Evolutionary conservation across 805 yeast genomes (phyloP).

Genomic region (Metschnikowia reukaufii): DNA sequence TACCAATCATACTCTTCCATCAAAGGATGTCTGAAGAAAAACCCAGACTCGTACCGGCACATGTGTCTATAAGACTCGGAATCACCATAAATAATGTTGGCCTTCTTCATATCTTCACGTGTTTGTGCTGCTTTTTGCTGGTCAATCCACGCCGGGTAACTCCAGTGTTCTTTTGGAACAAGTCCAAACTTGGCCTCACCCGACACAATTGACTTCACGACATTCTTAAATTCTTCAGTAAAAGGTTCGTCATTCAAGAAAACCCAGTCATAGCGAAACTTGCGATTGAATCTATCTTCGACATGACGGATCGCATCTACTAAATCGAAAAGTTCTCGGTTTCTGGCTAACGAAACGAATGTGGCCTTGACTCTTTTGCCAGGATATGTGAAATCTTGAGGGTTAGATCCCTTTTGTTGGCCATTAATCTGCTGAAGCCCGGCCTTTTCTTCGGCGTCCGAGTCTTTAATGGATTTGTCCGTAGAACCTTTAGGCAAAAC

Average conservation of each 20-base stretch:
- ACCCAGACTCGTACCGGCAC: conserved; percentile 24
- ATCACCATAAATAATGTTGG: conserved; percentile 31
- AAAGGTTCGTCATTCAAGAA: conserved; percentile 27
- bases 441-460: conserved; percentile 7
- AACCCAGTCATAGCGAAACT: conserved; percentile 28
- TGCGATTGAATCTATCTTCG: conserved; percentile 24
- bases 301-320: conserved; percentile 22
- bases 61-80: conserved; percentile 22
- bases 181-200: conserved; percentile 23
- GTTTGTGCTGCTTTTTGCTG: conserved; percentile 27
- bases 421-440: conserved; percentile 13
- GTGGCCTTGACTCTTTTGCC: conserved; percentile 18
- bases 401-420: not conserved
- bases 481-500: not conserved
- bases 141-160: conserved; percentile 23
- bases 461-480: conserved; percentile 10
- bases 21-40: conserved; percentile 22
- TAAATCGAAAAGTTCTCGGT: conserved; percentile 16
- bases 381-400: conserved; percentile 11
- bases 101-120: conserved; percentile 25
- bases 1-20: conserved; percentile 26
- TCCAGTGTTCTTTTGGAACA: conserved; percentile 25
- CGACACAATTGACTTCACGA: conserved; percentile 19
- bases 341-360: conserved; percentile 20
- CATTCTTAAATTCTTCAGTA: conserved; percentile 23